phyloP scores from a whole-genome alignment of 352 stramenopile species.

The Phytopythium aichiense region DNA sequence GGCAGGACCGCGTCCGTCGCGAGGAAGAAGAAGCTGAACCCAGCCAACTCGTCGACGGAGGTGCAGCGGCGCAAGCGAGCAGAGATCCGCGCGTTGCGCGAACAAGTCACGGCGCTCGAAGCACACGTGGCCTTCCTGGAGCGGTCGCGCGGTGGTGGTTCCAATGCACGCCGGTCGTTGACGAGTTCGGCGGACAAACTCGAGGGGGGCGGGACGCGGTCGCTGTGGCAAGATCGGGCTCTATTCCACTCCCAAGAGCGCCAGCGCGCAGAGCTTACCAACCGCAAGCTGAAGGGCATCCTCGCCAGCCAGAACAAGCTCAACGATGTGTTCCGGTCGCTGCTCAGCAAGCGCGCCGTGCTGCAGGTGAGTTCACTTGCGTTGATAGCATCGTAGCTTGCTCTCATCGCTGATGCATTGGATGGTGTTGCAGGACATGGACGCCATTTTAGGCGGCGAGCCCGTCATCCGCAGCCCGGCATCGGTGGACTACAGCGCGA shows the following conservation, averaged over 20 bases:
- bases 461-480: neutral
- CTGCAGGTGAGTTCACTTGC: constrained; percentile 1
- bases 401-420: neutral
- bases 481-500: neutral
- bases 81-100: constrained; percentile 7
- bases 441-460: neutral
- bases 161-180: too few relatives aligned
- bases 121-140: neutral
- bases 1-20: neutral
- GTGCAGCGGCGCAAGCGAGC: constrained; percentile 13
- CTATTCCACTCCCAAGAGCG: constrained; percentile 16
- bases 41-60: constrained; percentile 11
- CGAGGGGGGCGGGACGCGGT: neutral
- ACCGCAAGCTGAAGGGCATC: constrained; percentile 27
- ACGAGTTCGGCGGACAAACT: too few relatives aligned
- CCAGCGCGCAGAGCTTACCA: constrained; percentile 18
- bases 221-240: neutral
- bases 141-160: too few relatives aligned
- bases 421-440: constrained; percentile 6
- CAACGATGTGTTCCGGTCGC: constrained; percentile 16
- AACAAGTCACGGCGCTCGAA: constrained; percentile 3
- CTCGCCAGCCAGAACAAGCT: constrained; percentile 26
- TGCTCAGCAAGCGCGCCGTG: constrained; percentile 14
- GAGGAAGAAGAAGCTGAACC: constrained; percentile 4
- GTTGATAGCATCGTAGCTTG: too few relatives aligned